These are phyloP conservation scores for Fusarium hostae DNA, from an alignment of 2,329 filamentous ascomycete genomes.

Conservation along the genomic window DNA sequence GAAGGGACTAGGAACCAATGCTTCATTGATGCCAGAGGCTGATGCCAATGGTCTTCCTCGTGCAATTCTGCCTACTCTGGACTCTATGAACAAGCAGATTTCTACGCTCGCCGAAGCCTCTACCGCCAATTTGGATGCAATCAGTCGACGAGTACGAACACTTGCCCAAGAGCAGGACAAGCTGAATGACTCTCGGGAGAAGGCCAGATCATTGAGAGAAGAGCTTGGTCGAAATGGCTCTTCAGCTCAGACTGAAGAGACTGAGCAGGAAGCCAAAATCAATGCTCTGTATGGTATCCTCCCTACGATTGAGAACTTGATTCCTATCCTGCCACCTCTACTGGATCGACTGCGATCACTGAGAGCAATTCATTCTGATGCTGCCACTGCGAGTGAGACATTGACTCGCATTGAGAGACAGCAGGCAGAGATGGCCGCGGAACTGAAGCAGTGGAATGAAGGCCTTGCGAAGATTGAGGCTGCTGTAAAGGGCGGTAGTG, in stretches of 20 bases:
- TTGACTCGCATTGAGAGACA: conserved; percentile 80
- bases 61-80: conserved; percentile 84
- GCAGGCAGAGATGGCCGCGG: conserved; percentile 83
- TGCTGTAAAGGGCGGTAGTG: conserved; percentile 76
- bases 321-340: conserved; percentile 85
- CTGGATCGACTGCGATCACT: conserved; percentile 88
- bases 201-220: conserved; percentile 71
- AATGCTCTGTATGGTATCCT: conserved; percentile 91
- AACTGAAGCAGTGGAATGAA: conserved; percentile 87
- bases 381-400: conserved; percentile 81
- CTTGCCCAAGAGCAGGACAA: conserved; percentile 78
- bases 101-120: conserved; percentile 78
- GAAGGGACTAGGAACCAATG: conserved; percentile 80
- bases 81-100: conserved; percentile 83
- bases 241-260: conserved; percentile 58
- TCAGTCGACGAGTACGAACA: conserved; percentile 75
- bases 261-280: conserved; percentile 85
- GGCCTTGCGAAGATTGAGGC: conserved; percentile 82
- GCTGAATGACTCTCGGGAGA: conserved; percentile 72
- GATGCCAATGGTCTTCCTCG: conserved; percentile 66
- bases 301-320: conserved; percentile 86
- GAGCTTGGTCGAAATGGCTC: conserved; percentile 62
- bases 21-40: conserved; percentile 72
- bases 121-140: conserved; percentile 77
- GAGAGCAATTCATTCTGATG: conserved; percentile 85